phyloP scores from a whole-genome alignment of 257 asterid species.

The Verbascum thapsus region DNA sequence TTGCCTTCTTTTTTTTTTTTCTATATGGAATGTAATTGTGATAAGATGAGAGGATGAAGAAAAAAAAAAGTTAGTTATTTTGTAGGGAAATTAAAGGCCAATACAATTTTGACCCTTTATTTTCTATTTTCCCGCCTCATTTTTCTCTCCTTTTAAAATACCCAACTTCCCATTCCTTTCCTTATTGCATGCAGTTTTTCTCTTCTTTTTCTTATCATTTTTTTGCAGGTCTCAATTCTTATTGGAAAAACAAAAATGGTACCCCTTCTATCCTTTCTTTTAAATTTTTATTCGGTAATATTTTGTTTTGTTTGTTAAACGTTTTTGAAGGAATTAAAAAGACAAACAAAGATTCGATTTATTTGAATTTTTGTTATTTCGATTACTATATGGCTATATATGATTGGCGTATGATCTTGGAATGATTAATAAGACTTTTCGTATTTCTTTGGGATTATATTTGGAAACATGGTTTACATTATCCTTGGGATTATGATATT shows the following conservation, averaged over 20 bases:
- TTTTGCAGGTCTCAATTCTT: constrained; percentile 26
- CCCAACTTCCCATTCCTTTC: neutral
- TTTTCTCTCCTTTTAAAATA: constrained; percentile 27
- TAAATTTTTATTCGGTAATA: neutral
- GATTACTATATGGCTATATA: too few species aligned
- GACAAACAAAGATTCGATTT: too few species aligned
- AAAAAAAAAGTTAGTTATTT: constrained; percentile 14
- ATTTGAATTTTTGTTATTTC: too few species aligned
- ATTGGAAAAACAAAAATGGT: constrained; percentile 38
- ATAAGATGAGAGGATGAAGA: neutral
- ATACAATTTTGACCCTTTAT: constrained; percentile 33
- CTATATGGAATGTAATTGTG: too few species aligned
- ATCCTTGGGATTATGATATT: neutral
- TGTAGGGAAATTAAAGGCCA: constrained; percentile 2
- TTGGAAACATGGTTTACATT: neutral
- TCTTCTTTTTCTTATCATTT: constrained; percentile 11
- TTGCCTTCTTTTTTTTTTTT: too few species aligned
- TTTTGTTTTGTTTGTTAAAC: neutral
- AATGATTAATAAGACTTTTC: neutral
- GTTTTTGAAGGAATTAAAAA: neutral
- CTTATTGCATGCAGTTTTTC: constrained; percentile 8
- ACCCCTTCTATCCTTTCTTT: constrained; percentile 2
- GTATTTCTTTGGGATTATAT: neutral
- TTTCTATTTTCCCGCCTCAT: constrained; percentile 27
- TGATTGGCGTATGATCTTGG: neutral